phyloP scores from a whole-genome alignment of 306 rosid species.

The Casuarina cunninghamiana region DNA sequence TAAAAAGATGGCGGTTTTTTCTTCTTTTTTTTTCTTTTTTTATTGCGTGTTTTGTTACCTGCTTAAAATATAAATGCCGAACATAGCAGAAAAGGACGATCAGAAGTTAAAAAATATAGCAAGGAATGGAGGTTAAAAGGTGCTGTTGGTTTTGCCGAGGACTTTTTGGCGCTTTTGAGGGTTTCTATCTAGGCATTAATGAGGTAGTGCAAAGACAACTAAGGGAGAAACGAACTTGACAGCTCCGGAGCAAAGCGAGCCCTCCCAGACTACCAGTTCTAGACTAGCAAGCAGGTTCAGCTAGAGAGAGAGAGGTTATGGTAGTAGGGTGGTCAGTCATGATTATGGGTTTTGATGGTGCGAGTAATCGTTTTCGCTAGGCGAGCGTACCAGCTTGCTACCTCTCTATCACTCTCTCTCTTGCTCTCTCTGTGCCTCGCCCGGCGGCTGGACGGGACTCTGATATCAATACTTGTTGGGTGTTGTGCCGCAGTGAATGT shows the following conservation, averaged over 20 bases:
- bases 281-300: slow-evolving; percentile 17
- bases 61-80: too few species aligned
- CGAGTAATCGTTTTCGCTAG: not conserved
- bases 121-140: not conserved
- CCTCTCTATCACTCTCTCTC: slow-evolving; percentile 24
- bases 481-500: slow-evolving; percentile 36
- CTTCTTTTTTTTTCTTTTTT: not conserved
- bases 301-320: not conserved
- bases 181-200: slow-evolving; percentile 42
- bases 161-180: slow-evolving; percentile 14
- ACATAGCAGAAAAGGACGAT: not conserved
- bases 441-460: not conserved
- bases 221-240: slow-evolving; percentile 21
- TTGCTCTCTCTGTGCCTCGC: slow-evolving; percentile 9
- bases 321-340: not conserved
- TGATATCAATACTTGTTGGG: slow-evolving; percentile 40
- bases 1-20: too few species aligned
- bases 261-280: slow-evolving; percentile 1
- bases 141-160: slow-evolving; percentile 36
- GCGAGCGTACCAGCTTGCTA: not conserved
- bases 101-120: slow-evolving; percentile 4
- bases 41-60: not conserved
- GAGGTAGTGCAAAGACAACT: slow-evolving; percentile 24
- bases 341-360: not conserved
- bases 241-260: slow-evolving; percentile 6